phyloP scores from a whole-genome alignment of 371 early-diverging fungal genomes.

The Mortierella sp. region DNA sequence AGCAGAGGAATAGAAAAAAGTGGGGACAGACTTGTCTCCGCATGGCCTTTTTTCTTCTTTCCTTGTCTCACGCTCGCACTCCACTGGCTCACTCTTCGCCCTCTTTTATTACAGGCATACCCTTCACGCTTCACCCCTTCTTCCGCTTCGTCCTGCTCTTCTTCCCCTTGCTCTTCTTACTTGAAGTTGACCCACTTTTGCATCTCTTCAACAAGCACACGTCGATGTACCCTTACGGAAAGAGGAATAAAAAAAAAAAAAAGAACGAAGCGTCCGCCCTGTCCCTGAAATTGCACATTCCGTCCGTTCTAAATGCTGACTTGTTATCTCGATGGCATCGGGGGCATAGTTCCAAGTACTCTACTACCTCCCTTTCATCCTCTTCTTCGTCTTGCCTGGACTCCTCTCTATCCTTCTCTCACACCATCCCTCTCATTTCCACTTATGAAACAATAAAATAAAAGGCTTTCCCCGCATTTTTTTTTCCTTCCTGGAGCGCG shows the following conservation, averaged over 20 bases:
- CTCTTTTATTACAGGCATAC: not conserved
- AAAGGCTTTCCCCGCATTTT: conserved; percentile 1
- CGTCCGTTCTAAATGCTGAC: too few species aligned
- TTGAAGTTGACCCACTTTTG: conserved; percentile 3
- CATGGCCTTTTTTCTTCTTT: too few species aligned
- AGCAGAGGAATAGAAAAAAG: not conserved
- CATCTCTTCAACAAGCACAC: not conserved
- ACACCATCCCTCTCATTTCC: not conserved
- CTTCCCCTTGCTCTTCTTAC: not conserved
- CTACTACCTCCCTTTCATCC: not conserved
- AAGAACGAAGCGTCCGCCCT: not conserved
- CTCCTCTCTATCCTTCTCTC: not conserved
- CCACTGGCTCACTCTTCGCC: too few species aligned
- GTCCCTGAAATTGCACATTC: not conserved
- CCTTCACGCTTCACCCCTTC: too few species aligned
- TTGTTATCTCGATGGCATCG: too few species aligned
- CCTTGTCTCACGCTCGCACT: too few species aligned
- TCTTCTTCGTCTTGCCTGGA: not conserved
- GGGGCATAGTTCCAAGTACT: not conserved
- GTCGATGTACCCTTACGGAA: not conserved
- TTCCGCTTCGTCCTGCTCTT: not conserved
- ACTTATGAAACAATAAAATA: not conserved
- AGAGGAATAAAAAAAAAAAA: not conserved
- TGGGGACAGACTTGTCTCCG: not conserved
- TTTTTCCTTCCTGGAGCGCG: not conserved